A percentile compares a stretch with the other conserved stretches of the same genome.
Evolutionary conservation across 148 eudicot genomes (phyloP).

Genomic region (Limonium bicolor): DNA sequence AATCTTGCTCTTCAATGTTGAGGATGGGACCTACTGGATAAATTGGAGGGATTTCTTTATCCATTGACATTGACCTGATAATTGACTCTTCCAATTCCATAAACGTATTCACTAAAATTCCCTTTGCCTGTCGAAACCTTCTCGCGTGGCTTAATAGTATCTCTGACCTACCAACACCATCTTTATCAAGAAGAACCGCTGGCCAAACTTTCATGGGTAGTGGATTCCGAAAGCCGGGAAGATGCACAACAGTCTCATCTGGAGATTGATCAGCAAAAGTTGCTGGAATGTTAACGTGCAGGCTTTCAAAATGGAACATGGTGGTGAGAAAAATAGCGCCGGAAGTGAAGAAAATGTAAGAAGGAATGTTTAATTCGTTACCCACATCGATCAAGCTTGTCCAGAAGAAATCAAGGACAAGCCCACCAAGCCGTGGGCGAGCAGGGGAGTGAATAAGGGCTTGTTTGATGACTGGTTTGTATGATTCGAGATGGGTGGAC

Average conservation of each 20-base stretch:
- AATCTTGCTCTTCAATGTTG: neutral
- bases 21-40: constrained; percentile 5
- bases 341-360: constrained; percentile 12
- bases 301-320: constrained; percentile 7
- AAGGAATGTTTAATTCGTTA: constrained; percentile 8
- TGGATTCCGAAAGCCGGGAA: neutral
- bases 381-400: constrained; percentile 15
- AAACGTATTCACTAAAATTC: constrained; percentile 10
- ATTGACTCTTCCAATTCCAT: constrained; percentile 3
- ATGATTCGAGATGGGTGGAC: neutral
- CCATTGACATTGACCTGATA: neutral
- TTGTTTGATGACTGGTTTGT: constrained; percentile 5
- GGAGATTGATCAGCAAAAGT: neutral
- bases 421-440: constrained; percentile 1
- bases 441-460: neutral
- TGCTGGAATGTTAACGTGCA: neutral
- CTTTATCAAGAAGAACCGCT: neutral
- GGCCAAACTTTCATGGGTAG: neutral
- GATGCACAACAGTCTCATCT: neutral
- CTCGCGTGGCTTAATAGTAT: neutral
- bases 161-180: neutral
- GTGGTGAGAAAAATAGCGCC: constrained; percentile 5
- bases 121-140: neutral
- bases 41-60: neutral
- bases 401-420: constrained; percentile 24